phyloP scores from a whole-genome alignment of 139 green algal species.

The Picochlorum sp. region DNA sequence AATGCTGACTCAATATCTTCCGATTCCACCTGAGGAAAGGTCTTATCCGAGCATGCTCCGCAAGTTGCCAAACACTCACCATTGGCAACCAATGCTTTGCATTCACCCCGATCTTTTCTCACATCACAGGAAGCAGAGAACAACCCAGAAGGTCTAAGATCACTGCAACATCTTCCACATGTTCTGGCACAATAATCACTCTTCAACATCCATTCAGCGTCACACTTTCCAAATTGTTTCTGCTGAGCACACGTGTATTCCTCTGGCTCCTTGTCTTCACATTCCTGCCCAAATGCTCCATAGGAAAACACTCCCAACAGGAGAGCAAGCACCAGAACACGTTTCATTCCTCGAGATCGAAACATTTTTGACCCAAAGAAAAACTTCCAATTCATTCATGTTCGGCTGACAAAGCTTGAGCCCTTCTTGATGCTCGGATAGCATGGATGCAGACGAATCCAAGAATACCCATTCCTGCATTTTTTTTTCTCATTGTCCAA shows the following conservation, averaged over 20 bases:
- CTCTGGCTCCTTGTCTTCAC: no score
- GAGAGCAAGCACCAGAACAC: background rate
- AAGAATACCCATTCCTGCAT: no score
- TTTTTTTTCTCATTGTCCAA: no score
- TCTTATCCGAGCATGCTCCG: background rate
- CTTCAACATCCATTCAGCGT: background rate
- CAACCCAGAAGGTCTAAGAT: background rate
- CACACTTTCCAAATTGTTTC: conserved; percentile 4
- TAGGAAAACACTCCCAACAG: no score
- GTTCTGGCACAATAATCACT: background rate
- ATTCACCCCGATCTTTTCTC: background rate
- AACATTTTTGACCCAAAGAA: no score
- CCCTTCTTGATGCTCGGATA: no score
- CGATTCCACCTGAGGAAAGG: background rate
- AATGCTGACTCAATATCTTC: background rate
- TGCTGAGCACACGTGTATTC: conserved; percentile 4
- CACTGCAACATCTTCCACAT: background rate
- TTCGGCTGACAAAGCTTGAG: no score
- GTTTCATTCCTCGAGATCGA: no score
- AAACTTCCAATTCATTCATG: no score
- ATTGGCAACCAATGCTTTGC: background rate
- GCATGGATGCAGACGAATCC: no score
- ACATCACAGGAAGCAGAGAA: background rate
- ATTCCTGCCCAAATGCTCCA: no score
- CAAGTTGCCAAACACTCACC: background rate